These are phyloP conservation scores for Furcasterigmium furcatum DNA, from an alignment of 2,329 filamentous ascomycete species.

Conservation along the genomic window DNA sequence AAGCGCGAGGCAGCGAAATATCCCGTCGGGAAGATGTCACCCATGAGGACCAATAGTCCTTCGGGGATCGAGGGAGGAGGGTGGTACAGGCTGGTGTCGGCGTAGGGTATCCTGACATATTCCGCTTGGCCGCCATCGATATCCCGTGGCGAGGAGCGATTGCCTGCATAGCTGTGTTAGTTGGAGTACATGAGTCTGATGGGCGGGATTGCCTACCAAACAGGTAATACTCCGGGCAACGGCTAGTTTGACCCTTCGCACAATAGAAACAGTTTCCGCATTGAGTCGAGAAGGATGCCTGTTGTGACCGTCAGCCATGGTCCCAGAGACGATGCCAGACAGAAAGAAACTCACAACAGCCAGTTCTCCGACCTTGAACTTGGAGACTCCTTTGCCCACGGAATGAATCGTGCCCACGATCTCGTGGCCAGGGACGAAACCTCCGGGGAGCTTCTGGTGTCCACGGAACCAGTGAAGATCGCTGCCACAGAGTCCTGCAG, in stretches of 20 bases:
- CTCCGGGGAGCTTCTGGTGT: conserved; percentile 31
- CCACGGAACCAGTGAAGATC: conserved; percentile 43
- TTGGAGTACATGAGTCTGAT: no score
- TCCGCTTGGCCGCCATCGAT: neutral
- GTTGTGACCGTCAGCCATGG: no score
- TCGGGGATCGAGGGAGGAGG: neutral
- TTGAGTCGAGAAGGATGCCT: conserved; percentile 1
- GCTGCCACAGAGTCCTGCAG: conserved; percentile 34
- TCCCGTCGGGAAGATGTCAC: neutral
- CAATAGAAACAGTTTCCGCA: neutral
- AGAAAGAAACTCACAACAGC: conserved; percentile 27
- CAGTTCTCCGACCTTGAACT: conserved; percentile 36
- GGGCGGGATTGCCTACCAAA: no score
- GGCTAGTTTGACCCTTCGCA: neutral
- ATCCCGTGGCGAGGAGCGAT: neutral
- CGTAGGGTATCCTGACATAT: neutral
- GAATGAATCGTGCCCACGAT: conserved; percentile 35
- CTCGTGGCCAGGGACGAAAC: conserved; percentile 41
- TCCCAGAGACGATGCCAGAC: neutral
- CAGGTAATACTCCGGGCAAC: neutral
- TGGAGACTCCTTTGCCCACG: conserved; percentile 34
- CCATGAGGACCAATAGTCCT: neutral
- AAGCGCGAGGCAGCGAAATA: neutral
- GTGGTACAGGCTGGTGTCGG: neutral
- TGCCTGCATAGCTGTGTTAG: no score